A percentile compares a stretch with the other conserved stretches of the same genome.
Evolutionary conservation across 179 eudicot species (phyloP).

Genomic region (Spinacia oleracea): DNA sequence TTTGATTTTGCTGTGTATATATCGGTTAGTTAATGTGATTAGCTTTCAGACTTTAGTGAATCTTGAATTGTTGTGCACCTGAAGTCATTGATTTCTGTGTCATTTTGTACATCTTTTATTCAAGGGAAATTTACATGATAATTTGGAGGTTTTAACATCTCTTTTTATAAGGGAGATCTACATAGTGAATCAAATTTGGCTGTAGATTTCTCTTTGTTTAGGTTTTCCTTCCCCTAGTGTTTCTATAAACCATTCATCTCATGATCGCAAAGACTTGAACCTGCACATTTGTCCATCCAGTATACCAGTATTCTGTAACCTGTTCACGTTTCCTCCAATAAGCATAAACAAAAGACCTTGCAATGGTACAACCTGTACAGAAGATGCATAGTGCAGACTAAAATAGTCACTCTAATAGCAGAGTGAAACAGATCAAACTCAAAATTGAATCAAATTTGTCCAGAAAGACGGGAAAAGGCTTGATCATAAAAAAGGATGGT

Average conservation of each 20-base stretch:
- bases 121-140: not conserved
- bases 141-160: not conserved
- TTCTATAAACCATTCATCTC: not conserved
- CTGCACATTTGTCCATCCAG: not conserved
- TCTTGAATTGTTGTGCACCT: not conserved
- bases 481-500: not conserved
- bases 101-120: not conserved
- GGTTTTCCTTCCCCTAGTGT: not conserved
- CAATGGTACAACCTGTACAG: not conserved
- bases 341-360: not conserved
- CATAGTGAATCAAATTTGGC: not conserved
- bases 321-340: not conserved
- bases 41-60: not conserved
- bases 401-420: not conserved
- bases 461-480: not conserved
- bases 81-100: not conserved
- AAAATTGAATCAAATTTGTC: not conserved
- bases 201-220: not conserved
- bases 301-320: not conserved
- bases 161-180: not conserved
- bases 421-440: not conserved
- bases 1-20: slow-evolving; percentile 8
- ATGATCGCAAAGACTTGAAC: not conserved
- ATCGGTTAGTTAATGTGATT: not conserved
- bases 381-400: not conserved